Evolutionary conservation across 1,284 basidiomycete genomes (phyloP).

Genomic region (Puccinia coronata): DNA sequence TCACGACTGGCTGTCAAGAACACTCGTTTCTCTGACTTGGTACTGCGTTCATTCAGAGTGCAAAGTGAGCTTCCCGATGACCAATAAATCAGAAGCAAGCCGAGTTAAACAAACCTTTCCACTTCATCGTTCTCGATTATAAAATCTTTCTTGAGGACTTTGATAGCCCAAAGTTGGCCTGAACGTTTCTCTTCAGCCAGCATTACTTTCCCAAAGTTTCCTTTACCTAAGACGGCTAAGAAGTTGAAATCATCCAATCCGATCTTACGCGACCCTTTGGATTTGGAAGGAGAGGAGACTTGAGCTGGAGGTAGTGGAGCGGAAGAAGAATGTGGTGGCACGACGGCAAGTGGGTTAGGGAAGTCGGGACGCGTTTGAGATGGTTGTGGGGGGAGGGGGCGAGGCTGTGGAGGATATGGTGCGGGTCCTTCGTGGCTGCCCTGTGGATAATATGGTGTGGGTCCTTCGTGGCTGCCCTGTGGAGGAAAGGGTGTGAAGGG

Average conservation of each 20-base stretch:
- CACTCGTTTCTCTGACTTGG: conserved; percentile 97
- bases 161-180: conserved; percentile 92
- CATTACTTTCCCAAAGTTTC: conserved; percentile 99
- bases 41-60: conserved; percentile 64
- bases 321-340: conserved; percentile 9
- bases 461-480: background rate
- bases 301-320: conserved; percentile 3
- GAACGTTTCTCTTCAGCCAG: conserved; percentile 95
- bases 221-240: conserved; percentile 95
- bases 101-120: conserved; percentile 70
- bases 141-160: conserved; percentile 99
- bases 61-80: background rate
- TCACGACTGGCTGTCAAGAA: conserved; percentile 94
- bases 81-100: conserved; percentile 5
- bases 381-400: conserved; percentile 25
- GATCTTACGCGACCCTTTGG: conserved; percentile 71
- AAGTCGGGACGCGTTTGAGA: conserved; percentile 19
- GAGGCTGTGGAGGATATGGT: conserved; percentile 11
- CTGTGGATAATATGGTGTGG: conserved; percentile 16
- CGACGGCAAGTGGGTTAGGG: conserved; percentile 20
- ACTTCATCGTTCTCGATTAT: conserved; percentile 99
- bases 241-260: conserved; percentile 99
- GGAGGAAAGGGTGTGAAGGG: conserved; percentile 23
- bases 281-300: conserved; percentile 43
- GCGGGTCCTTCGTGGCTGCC: background rate